Evolutionary conservation across 257 asterid genomes (phyloP).

Genomic region (Solanum paucissectum): DNA sequence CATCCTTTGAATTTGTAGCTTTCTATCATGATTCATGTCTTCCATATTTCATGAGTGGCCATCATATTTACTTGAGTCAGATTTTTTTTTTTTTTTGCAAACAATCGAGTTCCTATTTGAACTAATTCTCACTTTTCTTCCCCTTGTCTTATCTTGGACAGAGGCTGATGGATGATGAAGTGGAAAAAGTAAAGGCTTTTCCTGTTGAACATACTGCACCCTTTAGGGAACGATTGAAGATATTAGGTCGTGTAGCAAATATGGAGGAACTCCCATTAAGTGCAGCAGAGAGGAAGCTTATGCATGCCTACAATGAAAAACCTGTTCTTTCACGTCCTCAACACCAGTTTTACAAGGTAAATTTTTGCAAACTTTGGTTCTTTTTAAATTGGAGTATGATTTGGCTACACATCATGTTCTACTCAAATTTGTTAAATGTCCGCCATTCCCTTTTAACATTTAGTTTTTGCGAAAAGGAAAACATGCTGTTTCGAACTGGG

Average conservation of each 20-base stretch:
- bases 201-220: constrained; percentile 53
- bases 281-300: constrained; percentile 84
- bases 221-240: constrained; percentile 85
- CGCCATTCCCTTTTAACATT: background rate
- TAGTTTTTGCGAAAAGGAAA: background rate
- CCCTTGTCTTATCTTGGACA: constrained; percentile 8
- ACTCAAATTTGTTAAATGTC: background rate
- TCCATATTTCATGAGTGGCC: background rate
- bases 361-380: background rate
- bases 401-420: background rate
- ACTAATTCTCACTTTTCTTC: background rate
- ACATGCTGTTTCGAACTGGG: background rate
- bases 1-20: background rate
- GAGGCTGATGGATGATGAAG: constrained; percentile 72
- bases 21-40: background rate
- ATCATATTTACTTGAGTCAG: background rate
- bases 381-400: background rate
- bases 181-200: constrained; percentile 77
- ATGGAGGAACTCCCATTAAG: constrained; percentile 82
- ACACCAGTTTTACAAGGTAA: constrained; percentile 68
- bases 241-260: constrained; percentile 83
- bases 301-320: constrained; percentile 90
- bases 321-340: constrained; percentile 99
- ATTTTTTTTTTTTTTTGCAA: background rate
- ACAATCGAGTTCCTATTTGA: background rate